phyloP scores from a whole-genome alignment of 2,329 filamentous ascomycete genomes.

The Neoarthrinium moseri region DNA sequence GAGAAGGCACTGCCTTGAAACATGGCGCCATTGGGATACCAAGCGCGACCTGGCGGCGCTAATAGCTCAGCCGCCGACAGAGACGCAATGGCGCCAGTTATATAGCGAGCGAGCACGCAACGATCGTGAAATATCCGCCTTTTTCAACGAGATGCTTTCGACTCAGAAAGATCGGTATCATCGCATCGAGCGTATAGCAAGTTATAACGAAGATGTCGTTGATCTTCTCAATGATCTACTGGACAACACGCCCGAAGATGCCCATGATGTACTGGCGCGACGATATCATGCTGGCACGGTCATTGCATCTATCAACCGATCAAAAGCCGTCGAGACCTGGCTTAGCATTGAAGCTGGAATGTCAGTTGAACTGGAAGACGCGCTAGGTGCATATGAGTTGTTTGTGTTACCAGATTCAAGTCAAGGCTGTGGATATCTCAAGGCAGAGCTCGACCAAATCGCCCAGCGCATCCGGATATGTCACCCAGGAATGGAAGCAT shows the following conservation, averaged over 20 bases:
- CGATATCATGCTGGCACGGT: slow-evolving; percentile 57
- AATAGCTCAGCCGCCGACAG: slow-evolving; percentile 35
- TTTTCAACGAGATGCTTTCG: slow-evolving; percentile 52
- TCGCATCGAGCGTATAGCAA: slow-evolving; percentile 54
- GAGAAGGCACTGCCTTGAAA: slow-evolving; percentile 54
- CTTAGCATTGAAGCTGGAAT: slow-evolving; percentile 43
- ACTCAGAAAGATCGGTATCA: slow-evolving; percentile 53
- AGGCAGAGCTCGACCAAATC: slow-evolving; percentile 4
- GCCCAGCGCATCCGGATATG: slow-evolving; percentile 35
- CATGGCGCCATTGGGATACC: slow-evolving; percentile 56
- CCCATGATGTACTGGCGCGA: slow-evolving; percentile 60
- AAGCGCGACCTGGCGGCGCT: slow-evolving; percentile 41
- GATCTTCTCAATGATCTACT: slow-evolving; percentile 51
- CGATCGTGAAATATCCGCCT: slow-evolving; percentile 32
- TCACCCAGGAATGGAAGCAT: slow-evolving; percentile 39
- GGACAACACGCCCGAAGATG: slow-evolving; percentile 43
- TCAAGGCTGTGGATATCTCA: slow-evolving; percentile 28
- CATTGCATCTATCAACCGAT: slow-evolving; percentile 58
- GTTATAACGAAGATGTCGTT: slow-evolving; percentile 60
- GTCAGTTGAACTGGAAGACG: slow-evolving; percentile 52
- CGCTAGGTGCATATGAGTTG: slow-evolving; percentile 62
- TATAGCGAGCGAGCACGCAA: slow-evolving; percentile 36
- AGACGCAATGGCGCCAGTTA: slow-evolving; percentile 54
- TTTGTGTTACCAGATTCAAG: slow-evolving; percentile 55
- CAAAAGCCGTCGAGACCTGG: slow-evolving; percentile 59